Percentiles rank a stretch among this genome's conserved stretches.
phyloP scores from a whole-genome alignment of 345 rosid genomes.

The Psidium friedrichsthalianum region DNA sequence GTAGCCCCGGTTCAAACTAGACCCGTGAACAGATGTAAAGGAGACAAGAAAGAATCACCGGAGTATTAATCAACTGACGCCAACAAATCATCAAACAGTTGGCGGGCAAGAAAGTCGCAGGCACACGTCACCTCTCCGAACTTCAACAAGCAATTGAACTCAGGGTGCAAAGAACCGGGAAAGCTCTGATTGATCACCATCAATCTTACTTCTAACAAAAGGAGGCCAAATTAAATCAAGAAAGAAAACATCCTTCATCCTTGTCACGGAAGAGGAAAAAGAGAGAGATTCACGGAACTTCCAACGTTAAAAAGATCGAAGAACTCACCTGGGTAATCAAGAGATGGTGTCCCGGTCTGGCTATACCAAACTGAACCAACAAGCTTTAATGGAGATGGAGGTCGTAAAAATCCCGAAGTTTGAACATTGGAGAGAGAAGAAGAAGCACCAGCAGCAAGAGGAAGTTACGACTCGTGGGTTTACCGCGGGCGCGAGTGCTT shows the following conservation, averaged over 20 bases:
- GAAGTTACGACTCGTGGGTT: too few relatives aligned
- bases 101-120: not conserved
- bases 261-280: not conserved
- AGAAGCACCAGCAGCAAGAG: too few relatives aligned
- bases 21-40: not conserved
- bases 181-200: not conserved
- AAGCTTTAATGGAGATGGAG: too few relatives aligned
- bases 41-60: not conserved
- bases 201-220: not conserved
- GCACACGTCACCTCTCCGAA: not conserved
- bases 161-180: not conserved
- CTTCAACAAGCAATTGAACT: not conserved
- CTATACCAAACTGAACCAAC: not conserved
- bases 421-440: too few relatives aligned
- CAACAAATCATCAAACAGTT: not conserved
- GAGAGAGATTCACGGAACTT: not conserved
- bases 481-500: too few relatives aligned
- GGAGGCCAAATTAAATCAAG: not conserved
- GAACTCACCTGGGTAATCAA: not conserved
- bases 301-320: not conserved
- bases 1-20: not conserved
- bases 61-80: not conserved
- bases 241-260: not conserved
- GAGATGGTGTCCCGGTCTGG: not conserved
- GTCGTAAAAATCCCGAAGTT: too few relatives aligned